Base-by-base conservation (phyloP, 2,329 filamentous ascomycete genomes). In the Cladophialophora carrionii region DNA sequence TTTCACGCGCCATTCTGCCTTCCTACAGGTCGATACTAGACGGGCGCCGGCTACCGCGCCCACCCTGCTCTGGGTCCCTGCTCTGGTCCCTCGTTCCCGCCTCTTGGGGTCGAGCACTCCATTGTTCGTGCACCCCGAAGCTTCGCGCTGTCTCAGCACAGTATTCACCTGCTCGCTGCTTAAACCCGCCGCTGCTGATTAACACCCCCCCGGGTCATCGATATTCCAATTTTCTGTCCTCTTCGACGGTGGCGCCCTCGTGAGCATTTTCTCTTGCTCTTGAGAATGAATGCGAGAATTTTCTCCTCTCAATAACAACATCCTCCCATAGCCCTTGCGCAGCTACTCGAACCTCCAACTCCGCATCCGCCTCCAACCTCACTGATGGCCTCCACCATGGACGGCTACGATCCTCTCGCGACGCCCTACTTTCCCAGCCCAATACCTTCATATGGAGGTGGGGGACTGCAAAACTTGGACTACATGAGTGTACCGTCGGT, bases 361-460 rank as follows among this genome's bases (percentile, higher is more conserved):
- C 60, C 43, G 37, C 56, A 56, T 37, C 57, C 31, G 34, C 37
- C 29, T 34, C 57, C n/a, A 9, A 53, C 31, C 54, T 32, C 57
- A 52, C 58, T 29, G 32, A 70, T 71, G 68, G 64, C 70, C 52
- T 64, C 64, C 71, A 74, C 72, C 67, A 82, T 82, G 80, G 84
- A 86, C 73, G 81, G 83, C 75, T 87, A 84, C 77, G 84, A 87
- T 74, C 83, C 83, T 70, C 82, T 84, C 77, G 80, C 83, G 74
- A 86, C 88, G 85, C 83, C 84, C n/a, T 88, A 87, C 72, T 76
- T 87, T 76, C 81, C 83, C 62, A 83, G 82, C 70, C 83, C 84
- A 68, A 79, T 87, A 74, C 81, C 82, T 62, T 81, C 87, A 67
- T 52, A 52, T 17, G 57, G 29, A 24, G 66, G 61, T 24, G 79